Evolutionary conservation across 345 rosid species (phyloP), one percentile per base, ranked within the genome.

Genomic region (Dipteronia sinensis): DNA sequence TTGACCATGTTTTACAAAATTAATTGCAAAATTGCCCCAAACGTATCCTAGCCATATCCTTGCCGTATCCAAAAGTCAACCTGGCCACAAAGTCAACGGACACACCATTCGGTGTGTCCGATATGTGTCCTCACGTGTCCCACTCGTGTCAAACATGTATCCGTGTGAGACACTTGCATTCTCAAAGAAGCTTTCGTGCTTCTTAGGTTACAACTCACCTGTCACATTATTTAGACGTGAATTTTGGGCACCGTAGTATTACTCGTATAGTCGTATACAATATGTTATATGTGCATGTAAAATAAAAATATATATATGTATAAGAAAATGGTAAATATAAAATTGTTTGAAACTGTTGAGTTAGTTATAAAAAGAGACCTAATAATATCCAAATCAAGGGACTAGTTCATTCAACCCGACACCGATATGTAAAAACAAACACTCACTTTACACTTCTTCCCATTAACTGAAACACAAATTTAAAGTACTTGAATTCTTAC

Each of bases 371-470:
- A 69, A 77, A 25, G 11, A 23, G 4, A 59, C 49, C 53, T 8
- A 49, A 49, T 62, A 69, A 68, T 53, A 42, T 68, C 16, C 11
- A 61, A 34, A 64, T 22, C 56, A 74, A 49, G 51, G 66, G 38
- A 64, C 64, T 27, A 49, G 40, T 23, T 62, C 42, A 1, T 23
- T 61, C 76, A 19, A 64, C 68, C 40, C 10, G 10, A 31, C 65
- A 72, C 49, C 53, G 7, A 40, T 20, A 38, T 2, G 19, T 9
- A n/a, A 12, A 20, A 40, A 40, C 51, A 38, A 23, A 9, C 16
- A 62, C 42, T 13, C 20, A 71, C 19, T 55, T 31, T 11, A 12
- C 49, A 58, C 61, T 29, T 44, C 65, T 25, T 5, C 59, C 69
- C 46, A 20, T 16, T 1, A 17, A 42, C 69, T 15, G 12, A 73